Base-by-base conservation (phyloP, 768 basidiomycete genomes). In the Rhodotorula diobovata region DNA sequence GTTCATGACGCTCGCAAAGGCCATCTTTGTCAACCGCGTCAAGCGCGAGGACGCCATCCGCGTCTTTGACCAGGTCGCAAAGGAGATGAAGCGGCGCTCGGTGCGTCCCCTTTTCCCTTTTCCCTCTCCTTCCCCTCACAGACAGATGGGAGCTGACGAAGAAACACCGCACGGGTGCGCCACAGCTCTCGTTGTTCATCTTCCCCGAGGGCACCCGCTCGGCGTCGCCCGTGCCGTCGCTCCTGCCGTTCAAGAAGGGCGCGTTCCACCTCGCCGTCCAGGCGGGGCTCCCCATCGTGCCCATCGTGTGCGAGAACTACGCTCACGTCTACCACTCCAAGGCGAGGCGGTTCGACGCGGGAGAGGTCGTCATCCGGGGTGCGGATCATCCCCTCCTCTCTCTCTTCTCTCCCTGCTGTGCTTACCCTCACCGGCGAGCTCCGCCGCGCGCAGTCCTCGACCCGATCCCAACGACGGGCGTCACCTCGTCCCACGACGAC, bases 191-290 rank as follows among this genome's bases (percentile, higher is more conserved):
- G 25, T 81, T 98, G 58, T 95, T 91, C 90, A 87, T 99, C 81
- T 98, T 92, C 82, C 92, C 95, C 1, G 96, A 98, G 82, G 96
- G 96, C 41, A 99, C 96, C 20, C 87, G 95, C 46, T 87, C 91
- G 55, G 85, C 85, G 67, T 84, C 85, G 32, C 83, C 87, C 71
- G 81, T 84, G 43, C 85, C 89, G 15, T 84, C 86, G 43, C 81
- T 99, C 79, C 84, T 90, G 11, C 89, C 91, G 6, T 88, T 99
- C 84, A 99, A 99, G 84, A 99, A 97, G 81, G 96, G 96, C 51
- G 94, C 93, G 7, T 98, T 98, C 84, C 93, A 98, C 79, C 85
- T 97, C 61, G 96, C 96, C 39, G 85, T 98, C 35, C 88, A 93
- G 81, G 88, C 91, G 87, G 89, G 74, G 41, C 85, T 98, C 57